Percentiles rank a stretch among this genome's conserved stretches.
Conservation (phyloP, 331 rosid species). For the Spiraea crenata region DNA sequence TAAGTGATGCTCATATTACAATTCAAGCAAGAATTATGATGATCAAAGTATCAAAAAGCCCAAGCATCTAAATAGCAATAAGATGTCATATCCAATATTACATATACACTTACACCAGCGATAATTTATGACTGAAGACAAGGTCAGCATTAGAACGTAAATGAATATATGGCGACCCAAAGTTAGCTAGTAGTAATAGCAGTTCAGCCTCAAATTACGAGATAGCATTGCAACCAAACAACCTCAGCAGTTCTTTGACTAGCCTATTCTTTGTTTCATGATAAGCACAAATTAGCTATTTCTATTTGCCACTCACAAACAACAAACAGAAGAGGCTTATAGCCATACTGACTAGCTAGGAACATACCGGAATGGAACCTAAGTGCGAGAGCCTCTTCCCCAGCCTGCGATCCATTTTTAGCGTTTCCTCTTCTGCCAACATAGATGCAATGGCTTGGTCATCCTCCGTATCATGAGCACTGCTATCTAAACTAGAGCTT, state of each 20-base stretch:
- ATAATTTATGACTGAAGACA: not conserved
- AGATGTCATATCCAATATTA: not conserved
- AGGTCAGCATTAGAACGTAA: not conserved
- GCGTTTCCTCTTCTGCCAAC: conserved; percentile 60
- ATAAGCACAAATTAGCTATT: conserved; percentile 3
- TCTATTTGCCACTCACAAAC: not conserved
- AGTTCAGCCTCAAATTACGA: not conserved
- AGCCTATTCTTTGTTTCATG: not conserved
- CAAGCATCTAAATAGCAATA: not conserved
- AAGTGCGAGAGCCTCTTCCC: conserved; percentile 90
- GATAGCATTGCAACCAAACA: not conserved
- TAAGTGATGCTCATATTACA: not conserved
- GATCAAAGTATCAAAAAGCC: not conserved
- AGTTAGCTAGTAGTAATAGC: not conserved
- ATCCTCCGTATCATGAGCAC: conserved; percentile 80
- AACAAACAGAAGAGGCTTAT: not conserved
- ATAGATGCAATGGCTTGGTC: conserved; percentile 80
- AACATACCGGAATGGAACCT: conserved; percentile 79
- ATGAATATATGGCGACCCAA: not conserved
- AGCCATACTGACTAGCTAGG: not conserved
- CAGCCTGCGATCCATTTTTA: conserved; percentile 42
- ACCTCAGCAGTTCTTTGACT: not conserved
- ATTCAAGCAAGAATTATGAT: not conserved
- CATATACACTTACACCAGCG: not conserved
- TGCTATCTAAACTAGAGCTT: conserved; percentile 86